Percentiles rank a stretch among this genome's conserved stretches.
phyloP scores from a whole-genome alignment of 352 stramenopile species.

The Globisporangium spiculum region DNA sequence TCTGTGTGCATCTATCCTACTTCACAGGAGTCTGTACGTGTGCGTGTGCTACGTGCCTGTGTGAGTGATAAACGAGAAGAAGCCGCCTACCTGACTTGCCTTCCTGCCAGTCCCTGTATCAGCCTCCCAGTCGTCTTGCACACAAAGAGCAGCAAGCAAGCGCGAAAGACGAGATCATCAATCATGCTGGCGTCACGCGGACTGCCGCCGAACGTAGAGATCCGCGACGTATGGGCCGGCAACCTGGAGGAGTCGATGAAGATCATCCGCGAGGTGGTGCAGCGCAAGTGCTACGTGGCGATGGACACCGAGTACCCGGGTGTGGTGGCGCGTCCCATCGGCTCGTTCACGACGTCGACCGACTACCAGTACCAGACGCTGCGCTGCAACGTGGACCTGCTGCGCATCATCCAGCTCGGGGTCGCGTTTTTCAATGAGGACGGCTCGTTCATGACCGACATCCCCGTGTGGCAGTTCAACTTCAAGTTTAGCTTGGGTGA shows the following conservation, averaged over 20 bases:
- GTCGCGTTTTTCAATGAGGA: slow-evolving; percentile 96
- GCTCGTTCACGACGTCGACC: slow-evolving; percentile 91
- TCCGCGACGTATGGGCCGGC: slow-evolving; percentile 91
- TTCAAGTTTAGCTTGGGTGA: slow-evolving; percentile 98
- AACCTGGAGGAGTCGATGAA: slow-evolving; percentile 97
- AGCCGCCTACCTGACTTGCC: too few relatives aligned
- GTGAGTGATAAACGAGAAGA: too few relatives aligned
- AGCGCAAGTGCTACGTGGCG: slow-evolving; percentile 96
- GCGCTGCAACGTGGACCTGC: slow-evolving; percentile 98
- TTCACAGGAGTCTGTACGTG: background rate
- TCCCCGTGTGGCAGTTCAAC: slow-evolving; percentile 99
- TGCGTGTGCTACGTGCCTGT: background rate
- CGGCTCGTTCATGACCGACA: slow-evolving; percentile 92
- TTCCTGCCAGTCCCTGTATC: background rate
- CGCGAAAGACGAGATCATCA: background rate
- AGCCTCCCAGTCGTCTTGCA: too few relatives aligned
- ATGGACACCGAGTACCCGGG: slow-evolving; percentile 99
- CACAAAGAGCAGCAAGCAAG: background rate
- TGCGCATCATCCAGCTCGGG: slow-evolving; percentile 99
- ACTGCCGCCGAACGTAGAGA: slow-evolving; percentile 87
- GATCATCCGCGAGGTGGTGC: slow-evolving; percentile 94
- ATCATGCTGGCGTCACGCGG: slow-evolving; percentile 46
- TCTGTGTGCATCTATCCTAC: background rate
- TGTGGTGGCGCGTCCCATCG: slow-evolving; percentile 97
- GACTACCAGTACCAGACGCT: slow-evolving; percentile 99